Evolutionary conservation across 768 basidiomycete species (phyloP), one percentile per base, ranked within the genome.

Genomic region (Tylopilus balloui): DNA sequence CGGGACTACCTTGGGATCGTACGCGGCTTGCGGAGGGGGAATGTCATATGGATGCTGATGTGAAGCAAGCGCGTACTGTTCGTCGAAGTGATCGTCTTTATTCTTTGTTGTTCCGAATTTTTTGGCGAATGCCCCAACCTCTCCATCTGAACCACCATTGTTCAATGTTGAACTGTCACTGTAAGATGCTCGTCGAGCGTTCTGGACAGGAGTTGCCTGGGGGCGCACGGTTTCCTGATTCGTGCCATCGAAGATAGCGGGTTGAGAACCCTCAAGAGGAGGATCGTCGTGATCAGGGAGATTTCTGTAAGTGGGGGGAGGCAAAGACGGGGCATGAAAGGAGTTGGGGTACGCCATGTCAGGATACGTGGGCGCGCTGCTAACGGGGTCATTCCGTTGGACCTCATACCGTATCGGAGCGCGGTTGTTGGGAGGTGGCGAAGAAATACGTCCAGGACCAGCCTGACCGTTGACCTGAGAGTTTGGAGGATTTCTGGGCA

Each of bases 31-130:
- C 3, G 83, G 84, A 2, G 80, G 73, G 15, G 68, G 69, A 35
- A 86, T 82, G 39, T 83, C 79, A 53, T 82, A 76, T 10, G 83
- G 81, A 52, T 84, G 81, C 42, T 73, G 68, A 66, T 80, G 78
- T 4, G 81, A 80, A 15, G 80, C 77, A 38, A 81, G 61, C 1
- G 78, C 72, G 48, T 71, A 78, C 59, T 67, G 73, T 51, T 67
- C 62, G 46, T 73, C 60, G n/a, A 61, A 48, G 20, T 70, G 65
- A 23, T 61, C 48, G 6, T 47, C 35, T 51, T 53, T 43, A 19
- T 52, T 47, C 45, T 36, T 59, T 11, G 52, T 59, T 11, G 52
- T 10, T 13, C 31, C 28, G 19, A 59, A 45, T 6, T 52, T 55
- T 44, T 48, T 55, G 45, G 51, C 57, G 13, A 55, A 55, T 23